Base-by-base conservation (phyloP, 345 rosid genomes). In the Linum lewisii region DNA sequence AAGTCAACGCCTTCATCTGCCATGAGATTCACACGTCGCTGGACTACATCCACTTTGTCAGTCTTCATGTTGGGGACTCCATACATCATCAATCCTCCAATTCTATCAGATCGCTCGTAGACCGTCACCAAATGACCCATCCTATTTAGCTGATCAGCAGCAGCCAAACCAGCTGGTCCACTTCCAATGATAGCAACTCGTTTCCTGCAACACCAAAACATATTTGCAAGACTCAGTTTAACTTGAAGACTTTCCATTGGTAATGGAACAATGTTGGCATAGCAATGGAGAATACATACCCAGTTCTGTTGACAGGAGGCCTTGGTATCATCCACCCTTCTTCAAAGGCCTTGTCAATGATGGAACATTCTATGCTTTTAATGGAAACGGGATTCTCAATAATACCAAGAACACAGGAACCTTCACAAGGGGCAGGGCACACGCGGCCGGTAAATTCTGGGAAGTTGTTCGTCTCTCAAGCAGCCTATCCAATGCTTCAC, bases 1-100 rank as follows among this genome's bases (percentile, higher is more conserved):
- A 94, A 90, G 57, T 80, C 70, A 58, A 90, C 72, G 49, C 97
- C 99, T 78, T 94, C 99, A 53, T 75, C 64, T 21, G 93, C 79
- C 97, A 94, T 90, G 58, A 94, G 90, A 73, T 85, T 70, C 63
- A 90, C 97, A 54, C 99, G 88, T 16, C 99, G 82, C 62, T 94
- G 97, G 69, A 94, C 93, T 14, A 94, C 75, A 76, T 83, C 88
- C 29, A 87, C 62, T 77, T 94, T 94, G 81, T 85, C 99, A 54
- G 99, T 18, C 76, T 94, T 94, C 99, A 94, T 94, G 85, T 94
- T 94, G 34, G 99, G 99, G 58, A 94, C 99, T 51, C 99, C 99
- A 69, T 94, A 94, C 99, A 94, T 90, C 99, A 94, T 94, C 34
- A 94, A 95, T 59, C 99, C 99, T 56, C 99, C 99, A 66, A 94